Base-by-base conservation (phyloP, 208 protist species). In the Vickermania ingenoplastis region DNA sequence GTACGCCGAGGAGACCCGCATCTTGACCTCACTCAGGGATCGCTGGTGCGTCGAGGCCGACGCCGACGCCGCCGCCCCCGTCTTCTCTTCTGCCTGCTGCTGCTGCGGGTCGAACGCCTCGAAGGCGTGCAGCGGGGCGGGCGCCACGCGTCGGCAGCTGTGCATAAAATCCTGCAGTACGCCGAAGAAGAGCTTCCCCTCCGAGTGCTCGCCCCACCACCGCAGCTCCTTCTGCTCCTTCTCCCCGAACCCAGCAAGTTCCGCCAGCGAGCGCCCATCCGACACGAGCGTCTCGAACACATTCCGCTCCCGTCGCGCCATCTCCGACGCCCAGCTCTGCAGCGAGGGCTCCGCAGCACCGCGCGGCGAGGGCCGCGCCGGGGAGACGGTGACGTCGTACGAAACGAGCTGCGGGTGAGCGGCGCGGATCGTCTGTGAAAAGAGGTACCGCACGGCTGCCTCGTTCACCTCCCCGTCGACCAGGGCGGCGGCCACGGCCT, bases 341-440 rank as follows among this genome's bases (percentile, higher is more conserved):
- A 11, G 11, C n/a, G 4, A 11, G 14, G 62, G 30, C 55, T 59
- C 36, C 22, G 31, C 17, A 3, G 26, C 31, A 31, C 25, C 2
- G 28, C 31, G 29, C n/a, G 4, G 55, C 22, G 2, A 24, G 28
- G 50, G 49, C 3, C 31, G 54, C 23, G 31, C 22, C 7, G 36
- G 36, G 36, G 36, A 45, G 17, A 45, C 36, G 7, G 36, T 45
- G 36, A 45, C 17, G 17, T 45, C 36, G 50, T 67, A 73, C 5
- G 41, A 60, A 1, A 73, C 67, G 30, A 73, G 53, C 67, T 68
- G 62, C 51, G 61, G 61, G 5, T 41, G 65, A 29, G 21, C 41
- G 48, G 13, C 29, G 41, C 29, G 36, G 31, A 27, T 31, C 52
- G 21, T 59, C 28, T 57, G 29, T 26, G 53, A 22, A 17, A 57